Conservation (phyloP, 2,329 filamentous ascomycete genomes). For the Sporothrix brasiliensis region DNA sequence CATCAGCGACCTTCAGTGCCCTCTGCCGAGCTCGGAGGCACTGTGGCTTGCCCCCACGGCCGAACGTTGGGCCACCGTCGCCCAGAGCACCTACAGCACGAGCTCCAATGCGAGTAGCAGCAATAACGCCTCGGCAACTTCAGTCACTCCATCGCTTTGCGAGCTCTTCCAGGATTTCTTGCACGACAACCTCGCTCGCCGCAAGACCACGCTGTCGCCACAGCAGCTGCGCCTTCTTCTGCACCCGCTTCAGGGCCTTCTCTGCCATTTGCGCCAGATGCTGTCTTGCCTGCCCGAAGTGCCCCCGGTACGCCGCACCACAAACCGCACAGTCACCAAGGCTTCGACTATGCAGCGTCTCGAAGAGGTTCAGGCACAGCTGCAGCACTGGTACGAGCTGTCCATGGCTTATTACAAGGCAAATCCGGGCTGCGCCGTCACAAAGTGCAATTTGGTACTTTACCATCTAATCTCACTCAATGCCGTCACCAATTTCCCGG, state of each 20-base stretch:
- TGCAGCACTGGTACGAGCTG: constrained; percentile 70
- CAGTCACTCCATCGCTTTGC: constrained; percentile 60
- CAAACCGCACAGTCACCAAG: constrained; percentile 56
- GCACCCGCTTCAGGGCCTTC: constrained; percentile 67
- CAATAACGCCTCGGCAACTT: constrained; percentile 44
- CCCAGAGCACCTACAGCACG: constrained; percentile 62
- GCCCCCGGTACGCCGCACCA: constrained; percentile 46
- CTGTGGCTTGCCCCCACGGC: constrained; percentile 65
- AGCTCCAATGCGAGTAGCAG: not conserved
- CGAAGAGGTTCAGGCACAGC: constrained; percentile 65
- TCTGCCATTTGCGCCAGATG: constrained; percentile 67
- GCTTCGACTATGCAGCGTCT: constrained; percentile 62
- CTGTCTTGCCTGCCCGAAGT: constrained; percentile 66
- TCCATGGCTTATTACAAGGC: constrained; percentile 58
- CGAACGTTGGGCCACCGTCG: constrained; percentile 60
- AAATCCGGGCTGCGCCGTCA: constrained; percentile 62
- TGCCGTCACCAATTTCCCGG: constrained; percentile 66
- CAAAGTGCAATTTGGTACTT: constrained; percentile 66
- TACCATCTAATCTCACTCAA: constrained; percentile 73
- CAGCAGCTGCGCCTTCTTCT: constrained; percentile 67
- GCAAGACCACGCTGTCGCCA: constrained; percentile 51
- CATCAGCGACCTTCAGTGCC: constrained; percentile 65
- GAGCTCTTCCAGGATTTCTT: constrained; percentile 70
- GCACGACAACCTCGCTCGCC: constrained; percentile 61
- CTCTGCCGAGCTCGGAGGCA: constrained; percentile 63